These are phyloP conservation scores for Globisporangium takayamanum DNA, from an alignment of 352 stramenopile genomes.

Conservation along the genomic window DNA sequence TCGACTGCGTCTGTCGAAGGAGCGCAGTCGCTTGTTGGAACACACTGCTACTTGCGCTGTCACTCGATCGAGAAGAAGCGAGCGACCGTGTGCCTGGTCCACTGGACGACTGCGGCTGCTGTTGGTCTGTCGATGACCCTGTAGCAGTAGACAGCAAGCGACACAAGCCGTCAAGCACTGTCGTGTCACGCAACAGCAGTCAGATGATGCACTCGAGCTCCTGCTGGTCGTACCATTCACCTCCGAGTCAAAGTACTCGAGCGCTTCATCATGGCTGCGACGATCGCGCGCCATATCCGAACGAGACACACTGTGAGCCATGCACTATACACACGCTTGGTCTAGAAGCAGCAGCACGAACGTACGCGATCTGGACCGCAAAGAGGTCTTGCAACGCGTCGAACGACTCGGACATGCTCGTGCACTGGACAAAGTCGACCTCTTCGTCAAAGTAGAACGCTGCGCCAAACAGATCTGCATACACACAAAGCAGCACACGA, in stretches of 20 bases:
- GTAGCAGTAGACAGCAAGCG: no score
- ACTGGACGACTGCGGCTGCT: no score
- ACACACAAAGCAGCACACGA: not conserved
- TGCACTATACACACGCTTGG: not conserved
- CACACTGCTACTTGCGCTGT: not conserved
- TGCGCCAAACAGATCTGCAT: conserved; percentile 47
- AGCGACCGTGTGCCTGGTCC: no score
- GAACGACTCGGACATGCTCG: conserved; percentile 45
- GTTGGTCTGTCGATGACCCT: no score
- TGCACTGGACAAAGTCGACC: conserved; percentile 53
- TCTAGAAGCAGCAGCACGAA: not conserved
- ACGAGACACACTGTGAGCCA: not conserved
- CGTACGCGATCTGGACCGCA: conserved; percentile 33
- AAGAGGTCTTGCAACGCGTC: conserved; percentile 26
- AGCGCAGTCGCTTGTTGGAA: no score
- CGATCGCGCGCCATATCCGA: not conserved
- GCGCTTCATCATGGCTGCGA: conserved; percentile 7
- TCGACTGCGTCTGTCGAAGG: conserved; percentile 7
- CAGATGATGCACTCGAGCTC: no score
- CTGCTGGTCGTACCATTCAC: not conserved
- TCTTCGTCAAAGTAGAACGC: conserved; percentile 64
- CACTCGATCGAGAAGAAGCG: no score
- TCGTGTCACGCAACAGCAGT: no score
- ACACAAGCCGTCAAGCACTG: no score
- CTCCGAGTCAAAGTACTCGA: conserved; percentile 7